These are phyloP conservation scores for Chamaecrista fasciculata DNA, from an alignment of 306 rosid species.

Conservation along the genomic window DNA sequence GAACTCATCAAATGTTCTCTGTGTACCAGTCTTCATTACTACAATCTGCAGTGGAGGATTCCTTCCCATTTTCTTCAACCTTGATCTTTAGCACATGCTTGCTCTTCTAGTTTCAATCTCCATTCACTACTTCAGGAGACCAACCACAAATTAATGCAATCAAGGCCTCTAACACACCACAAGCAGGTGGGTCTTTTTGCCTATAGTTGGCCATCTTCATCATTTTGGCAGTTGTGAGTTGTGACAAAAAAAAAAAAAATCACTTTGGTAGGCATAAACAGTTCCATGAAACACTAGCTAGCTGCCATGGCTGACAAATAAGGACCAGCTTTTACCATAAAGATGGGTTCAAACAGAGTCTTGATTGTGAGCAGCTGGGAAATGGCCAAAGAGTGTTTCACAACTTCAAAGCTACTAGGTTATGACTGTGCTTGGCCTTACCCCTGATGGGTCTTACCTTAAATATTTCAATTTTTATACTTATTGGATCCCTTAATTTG, in stretches of 20 bases:
- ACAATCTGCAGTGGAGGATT: conserved; percentile 18
- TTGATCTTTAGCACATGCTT: conserved; percentile 13
- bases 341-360: conserved; percentile 26
- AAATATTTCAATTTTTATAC: no score
- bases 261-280: conserved; percentile 27
- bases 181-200: conserved; percentile 38
- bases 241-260: no score
- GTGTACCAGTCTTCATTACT: neutral
- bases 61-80: neutral
- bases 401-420: conserved; percentile 34
- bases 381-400: conserved; percentile 31
- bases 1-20: neutral
- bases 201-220: conserved; percentile 40
- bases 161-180: conserved; percentile 16
- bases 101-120: conserved; percentile 16
- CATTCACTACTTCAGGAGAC: conserved; percentile 8
- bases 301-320: conserved; percentile 36
- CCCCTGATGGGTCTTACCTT: conserved; percentile 37
- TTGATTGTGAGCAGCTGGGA: conserved; percentile 33
- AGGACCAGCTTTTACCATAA: conserved; percentile 40
- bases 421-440: conserved; percentile 36
- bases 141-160: neutral
- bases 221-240: no score
- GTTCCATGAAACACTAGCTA: conserved; percentile 26
- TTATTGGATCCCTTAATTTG: no score